Evolutionary conservation across 2,329 filamentous ascomycete genomes (phyloP).

Genomic region (Calonectria pteridis): DNA sequence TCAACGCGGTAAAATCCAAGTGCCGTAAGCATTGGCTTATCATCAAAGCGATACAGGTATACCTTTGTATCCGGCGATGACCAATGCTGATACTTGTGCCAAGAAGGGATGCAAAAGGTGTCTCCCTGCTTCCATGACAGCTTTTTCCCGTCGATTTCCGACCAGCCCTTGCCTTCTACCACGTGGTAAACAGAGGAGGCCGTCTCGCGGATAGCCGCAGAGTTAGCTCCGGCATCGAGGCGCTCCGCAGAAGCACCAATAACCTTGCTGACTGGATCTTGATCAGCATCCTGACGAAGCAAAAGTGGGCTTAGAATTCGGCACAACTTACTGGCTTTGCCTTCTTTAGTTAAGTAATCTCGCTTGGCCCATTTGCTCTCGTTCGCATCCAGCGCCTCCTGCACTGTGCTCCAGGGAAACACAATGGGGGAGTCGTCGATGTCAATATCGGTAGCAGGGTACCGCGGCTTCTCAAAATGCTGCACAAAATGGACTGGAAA

Average conservation of each 20-base stretch:
- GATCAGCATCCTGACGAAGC: not conserved
- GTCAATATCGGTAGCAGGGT: conserved; percentile 58
- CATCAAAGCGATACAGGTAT: conserved; percentile 67
- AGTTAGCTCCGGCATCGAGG: conserved; percentile 51
- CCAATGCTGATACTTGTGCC: conserved; percentile 63
- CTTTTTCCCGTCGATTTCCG: conserved; percentile 52
- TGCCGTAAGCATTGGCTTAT: conserved; percentile 65
- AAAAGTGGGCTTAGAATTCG: not conserved
- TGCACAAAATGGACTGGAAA: conserved; percentile 67
- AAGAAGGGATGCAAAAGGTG: conserved; percentile 67
- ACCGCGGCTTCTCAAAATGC: conserved; percentile 58
- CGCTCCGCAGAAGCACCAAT: conserved; percentile 62
- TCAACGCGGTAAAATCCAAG: conserved; percentile 59
- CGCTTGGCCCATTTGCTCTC: conserved; percentile 44
- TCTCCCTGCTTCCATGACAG: conserved; percentile 63
- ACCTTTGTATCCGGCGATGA: conserved; percentile 51
- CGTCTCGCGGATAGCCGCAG: conserved; percentile 59
- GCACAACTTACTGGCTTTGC: conserved; percentile 44
- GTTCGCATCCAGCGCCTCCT: conserved; percentile 53
- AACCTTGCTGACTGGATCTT: conserved; percentile 47
- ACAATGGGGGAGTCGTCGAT: conserved; percentile 59
- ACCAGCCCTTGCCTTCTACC: conserved; percentile 58
- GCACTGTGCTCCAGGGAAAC: conserved; percentile 63
- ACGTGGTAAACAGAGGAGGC: conserved; percentile 67
- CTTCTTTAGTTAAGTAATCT: conserved; percentile 50